Conservation (phyloP, 345 rosid species). For the Salix udensis region DNA sequence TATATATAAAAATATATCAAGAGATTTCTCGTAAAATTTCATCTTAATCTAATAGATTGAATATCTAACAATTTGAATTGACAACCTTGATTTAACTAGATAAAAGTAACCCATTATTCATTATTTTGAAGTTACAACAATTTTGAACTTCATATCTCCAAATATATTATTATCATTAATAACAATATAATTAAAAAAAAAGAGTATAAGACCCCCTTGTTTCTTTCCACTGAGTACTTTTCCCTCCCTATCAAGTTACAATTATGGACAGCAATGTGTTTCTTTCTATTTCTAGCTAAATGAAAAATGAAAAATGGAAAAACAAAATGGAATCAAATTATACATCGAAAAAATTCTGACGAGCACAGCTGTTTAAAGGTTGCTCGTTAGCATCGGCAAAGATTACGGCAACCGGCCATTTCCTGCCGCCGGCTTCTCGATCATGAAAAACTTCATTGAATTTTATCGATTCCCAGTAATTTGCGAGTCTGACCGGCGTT, state of each 20-base stretch:
- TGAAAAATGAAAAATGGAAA: slow-evolving; percentile 20
- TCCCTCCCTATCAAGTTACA: slow-evolving; percentile 37
- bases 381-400: not conserved
- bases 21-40: no score
- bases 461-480: not conserved
- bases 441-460: not conserved
- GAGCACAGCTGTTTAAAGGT: not conserved
- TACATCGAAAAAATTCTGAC: slow-evolving; percentile 19
- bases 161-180: not conserved
- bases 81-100: no score
- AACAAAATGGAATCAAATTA: slow-evolving; percentile 26
- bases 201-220: slow-evolving; percentile 12
- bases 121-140: not conserved
- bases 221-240: slow-evolving; percentile 28
- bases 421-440: not conserved
- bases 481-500: not conserved
- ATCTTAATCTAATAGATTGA: fast-evolving
- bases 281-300: slow-evolving; percentile 33
- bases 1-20: no score
- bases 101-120: not conserved
- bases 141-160: not conserved
- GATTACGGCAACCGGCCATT: not conserved
- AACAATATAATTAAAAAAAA: slow-evolving; percentile 11
- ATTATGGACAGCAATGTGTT: slow-evolving; percentile 47
- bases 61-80: no score